phyloP scores from a whole-genome alignment of 768 basidiomycete genomes.

The Russula virescens region DNA sequence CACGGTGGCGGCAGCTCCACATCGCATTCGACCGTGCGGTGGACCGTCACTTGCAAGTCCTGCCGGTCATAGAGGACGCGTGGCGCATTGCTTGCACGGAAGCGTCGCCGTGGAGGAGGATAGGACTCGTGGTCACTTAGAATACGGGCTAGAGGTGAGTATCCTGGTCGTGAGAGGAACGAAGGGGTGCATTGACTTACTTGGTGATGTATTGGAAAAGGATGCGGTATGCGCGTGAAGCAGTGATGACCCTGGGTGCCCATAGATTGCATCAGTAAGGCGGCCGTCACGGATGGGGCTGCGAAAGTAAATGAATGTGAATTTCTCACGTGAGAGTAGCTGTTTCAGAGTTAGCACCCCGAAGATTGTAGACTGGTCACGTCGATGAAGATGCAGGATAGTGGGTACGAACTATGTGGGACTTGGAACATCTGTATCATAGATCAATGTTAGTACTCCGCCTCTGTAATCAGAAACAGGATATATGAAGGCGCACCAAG shows the following conservation, averaged over 20 bases:
- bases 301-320: background rate
- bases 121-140: background rate
- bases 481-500: constrained; percentile 5
- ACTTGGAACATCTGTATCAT: constrained; percentile 15
- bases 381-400: constrained; percentile 5
- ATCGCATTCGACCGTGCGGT: constrained; percentile 11
- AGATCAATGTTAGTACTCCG: background rate
- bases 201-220: constrained; percentile 17
- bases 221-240: constrained; percentile 12
- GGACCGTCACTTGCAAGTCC: constrained; percentile 11
- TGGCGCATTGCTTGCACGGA: background rate
- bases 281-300: background rate
- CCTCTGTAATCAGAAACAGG: background rate
- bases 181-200: background rate
- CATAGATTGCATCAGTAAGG: too few relatives aligned
- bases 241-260: constrained; percentile 8
- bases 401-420: constrained; percentile 18
- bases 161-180: background rate
- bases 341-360: background rate
- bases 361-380: background rate
- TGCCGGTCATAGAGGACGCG: background rate
- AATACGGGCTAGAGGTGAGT: background rate
- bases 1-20: background rate
- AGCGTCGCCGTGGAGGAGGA: constrained; percentile 1
- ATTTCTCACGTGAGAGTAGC: constrained; percentile 7